These are phyloP conservation scores for Coniochaeta hoffmannii DNA, from an alignment of 2,329 filamentous ascomycete genomes.

Conservation along the genomic window DNA sequence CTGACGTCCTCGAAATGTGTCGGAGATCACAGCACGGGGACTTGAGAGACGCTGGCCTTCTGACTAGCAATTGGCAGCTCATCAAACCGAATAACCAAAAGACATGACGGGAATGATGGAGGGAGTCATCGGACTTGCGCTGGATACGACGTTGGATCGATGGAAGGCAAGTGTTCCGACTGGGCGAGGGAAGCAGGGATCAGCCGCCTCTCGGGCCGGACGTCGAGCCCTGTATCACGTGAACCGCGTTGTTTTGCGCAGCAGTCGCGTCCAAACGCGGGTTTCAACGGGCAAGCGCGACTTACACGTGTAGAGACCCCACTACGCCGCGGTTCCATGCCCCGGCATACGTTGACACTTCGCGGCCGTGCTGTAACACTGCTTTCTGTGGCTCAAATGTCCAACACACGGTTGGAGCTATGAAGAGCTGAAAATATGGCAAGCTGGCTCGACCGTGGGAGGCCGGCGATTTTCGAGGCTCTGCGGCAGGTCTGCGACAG, in stretches of 20 bases:
- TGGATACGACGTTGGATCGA: conserved; percentile 1
- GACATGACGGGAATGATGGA: neutral
- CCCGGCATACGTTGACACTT: too few relatives aligned
- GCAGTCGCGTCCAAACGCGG: neutral
- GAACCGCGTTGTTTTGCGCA: neutral
- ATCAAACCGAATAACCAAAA: neutral
- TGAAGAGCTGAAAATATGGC: conserved; percentile 21
- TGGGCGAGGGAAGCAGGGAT: conserved; percentile 1
- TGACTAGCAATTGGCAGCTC: neutral
- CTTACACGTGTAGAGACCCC: neutral
- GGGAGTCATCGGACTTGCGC: neutral
- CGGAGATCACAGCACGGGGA: neutral
- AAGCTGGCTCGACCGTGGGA: conserved; percentile 30
- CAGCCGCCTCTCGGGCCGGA: neutral
- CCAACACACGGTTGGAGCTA: neutral
- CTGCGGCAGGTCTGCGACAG: conserved; percentile 30
- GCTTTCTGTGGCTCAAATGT: neutral
- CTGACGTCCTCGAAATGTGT: neutral
- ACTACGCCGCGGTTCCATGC: neutral
- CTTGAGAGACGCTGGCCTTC: neutral
- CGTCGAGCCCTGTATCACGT: neutral
- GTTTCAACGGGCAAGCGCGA: neutral
- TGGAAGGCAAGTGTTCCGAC: conserved; percentile 2
- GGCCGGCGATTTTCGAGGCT: conserved; percentile 31
- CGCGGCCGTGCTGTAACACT: too few relatives aligned